Evolutionary conservation across 2,329 filamentous ascomycete genomes (phyloP).

Genomic region (Parasarocladium wereldwijsianum): DNA sequence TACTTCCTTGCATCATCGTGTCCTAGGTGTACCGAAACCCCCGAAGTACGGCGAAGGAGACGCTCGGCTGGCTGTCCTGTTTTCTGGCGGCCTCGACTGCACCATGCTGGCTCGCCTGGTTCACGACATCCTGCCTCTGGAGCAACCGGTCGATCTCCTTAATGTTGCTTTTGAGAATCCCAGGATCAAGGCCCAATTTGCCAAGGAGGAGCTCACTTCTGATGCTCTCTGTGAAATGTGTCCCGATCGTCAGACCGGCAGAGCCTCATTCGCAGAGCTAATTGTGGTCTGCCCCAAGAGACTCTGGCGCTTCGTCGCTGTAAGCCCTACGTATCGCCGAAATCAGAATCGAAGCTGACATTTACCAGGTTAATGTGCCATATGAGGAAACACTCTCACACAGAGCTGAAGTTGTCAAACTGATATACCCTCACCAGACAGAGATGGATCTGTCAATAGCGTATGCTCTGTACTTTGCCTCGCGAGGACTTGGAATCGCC

Average conservation of each 20-base stretch:
- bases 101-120: conserved; percentile 69
- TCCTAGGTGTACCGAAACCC: conserved; percentile 49
- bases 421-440: conserved; percentile 89
- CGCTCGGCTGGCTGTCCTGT: conserved; percentile 61
- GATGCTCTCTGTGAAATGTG: conserved; percentile 59
- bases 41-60: conserved; percentile 21
- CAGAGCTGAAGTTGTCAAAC: conserved; percentile 50
- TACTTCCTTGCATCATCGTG: conserved; percentile 47
- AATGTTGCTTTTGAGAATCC: conserved; percentile 98
- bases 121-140: conserved; percentile 57
- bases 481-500: conserved; percentile 50
- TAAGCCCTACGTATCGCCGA: conserved; percentile 18
- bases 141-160: conserved; percentile 68
- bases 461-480: conserved; percentile 86
- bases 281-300: conserved; percentile 51
- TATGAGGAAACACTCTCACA: conserved; percentile 61
- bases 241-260: conserved; percentile 79
- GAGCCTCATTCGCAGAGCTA: conserved; percentile 67
- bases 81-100: conserved; percentile 90
- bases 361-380: conserved; percentile 56
- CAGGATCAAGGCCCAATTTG: conserved; percentile 41
- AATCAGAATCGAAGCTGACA: conserved; percentile 6
- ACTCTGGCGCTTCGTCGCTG: conserved; percentile 68
- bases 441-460: conserved; percentile 98
- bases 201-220: neutral